Base-by-base conservation (phyloP, 805 yeast genomes). In the Candida pseudofarinosa region DNA sequence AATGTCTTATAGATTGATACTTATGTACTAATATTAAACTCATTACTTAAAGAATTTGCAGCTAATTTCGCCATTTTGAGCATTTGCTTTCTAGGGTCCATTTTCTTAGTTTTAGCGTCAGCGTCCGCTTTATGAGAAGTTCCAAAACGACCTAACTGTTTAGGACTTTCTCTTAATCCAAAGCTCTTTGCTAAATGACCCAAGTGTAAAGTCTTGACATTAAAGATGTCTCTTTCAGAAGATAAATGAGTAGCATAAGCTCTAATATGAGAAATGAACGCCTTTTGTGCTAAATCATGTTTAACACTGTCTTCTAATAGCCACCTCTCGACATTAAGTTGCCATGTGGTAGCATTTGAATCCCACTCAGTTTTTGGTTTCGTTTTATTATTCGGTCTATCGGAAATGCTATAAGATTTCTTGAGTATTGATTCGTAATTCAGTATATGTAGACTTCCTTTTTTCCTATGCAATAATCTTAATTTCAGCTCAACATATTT, bases 111-210 rank as follows among this genome's bases (percentile, higher is more conserved):
- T n/a, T 56, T 63, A 10, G 58, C 57, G n/a, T 62, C 57, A 17
- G 62, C 62, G 6, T 7, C 17, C 13, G 14, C 15, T 15, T 67
- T 60, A 33, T 63, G 63, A 14, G 62, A 58, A 18, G 55, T 63
- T 28, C 46, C 54, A 33, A 66, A 54, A 30, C 65, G 62, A 26
- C 90, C 88, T 57, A 85, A 71, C 52, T 78, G 79, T 69, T 85
- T 88, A 20, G 99, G 99, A 5, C 95, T 84, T 55, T 93, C 99
- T 64, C 99, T 80, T 41, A 93, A 70, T 2, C 91, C 99, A 63
- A 95, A 95, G 49, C 93, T 77, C 61, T 93, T 93, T 16, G 98
- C 97, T 55, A 95, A 69, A 69, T 93, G 99, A 20, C 99, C 99
- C 51, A 95, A 69, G 73, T 93, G 99, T 45, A 95, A 68, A 28